Conservation (phyloP, 2,329 filamentous ascomycete species). For the Gnomoniopsis sp. region DNA sequence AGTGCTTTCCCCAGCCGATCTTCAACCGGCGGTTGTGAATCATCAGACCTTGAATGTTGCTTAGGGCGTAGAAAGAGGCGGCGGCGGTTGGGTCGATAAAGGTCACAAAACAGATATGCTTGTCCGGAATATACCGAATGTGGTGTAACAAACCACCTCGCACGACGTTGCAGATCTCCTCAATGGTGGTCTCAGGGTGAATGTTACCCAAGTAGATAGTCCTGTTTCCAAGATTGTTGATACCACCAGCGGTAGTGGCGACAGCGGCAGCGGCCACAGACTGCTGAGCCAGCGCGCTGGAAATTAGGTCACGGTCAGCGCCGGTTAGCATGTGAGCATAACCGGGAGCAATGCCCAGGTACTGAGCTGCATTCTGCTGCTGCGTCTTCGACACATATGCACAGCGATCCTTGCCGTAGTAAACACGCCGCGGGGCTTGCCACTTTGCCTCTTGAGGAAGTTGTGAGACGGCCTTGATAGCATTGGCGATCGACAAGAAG, state of each 20-base stretch:
- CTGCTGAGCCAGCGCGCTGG: conserved; percentile 92
- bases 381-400: conserved; percentile 99
- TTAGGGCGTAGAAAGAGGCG: conserved; percentile 95
- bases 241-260: conserved; percentile 91
- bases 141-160: conserved; percentile 93
- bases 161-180: conserved; percentile 99
- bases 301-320: conserved; percentile 93
- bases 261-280: conserved; percentile 96
- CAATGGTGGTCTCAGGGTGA: conserved; percentile 96
- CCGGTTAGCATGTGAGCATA: conserved; percentile 96
- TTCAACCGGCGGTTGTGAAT: conserved; percentile 97
- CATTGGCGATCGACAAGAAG: conserved; percentile 95
- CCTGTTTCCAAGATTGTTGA: conserved; percentile 95
- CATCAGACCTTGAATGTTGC: conserved; percentile 97
- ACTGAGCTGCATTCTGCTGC: conserved; percentile 98
- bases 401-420: conserved; percentile 98
- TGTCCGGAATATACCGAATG: conserved; percentile 98
- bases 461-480: conserved; percentile 96
- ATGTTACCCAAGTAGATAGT: conserved; percentile 99
- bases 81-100: conserved; percentile 98
- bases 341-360: conserved; percentile 92
- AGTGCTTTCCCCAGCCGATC: conserved; percentile 99
- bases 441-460: conserved; percentile 95
- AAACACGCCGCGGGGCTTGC: conserved; percentile 92
- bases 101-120: conserved; percentile 99